Evolutionary conservation across 2,329 filamentous ascomycete genomes (phyloP).

Genomic region (Magnaporthales sp.): DNA sequence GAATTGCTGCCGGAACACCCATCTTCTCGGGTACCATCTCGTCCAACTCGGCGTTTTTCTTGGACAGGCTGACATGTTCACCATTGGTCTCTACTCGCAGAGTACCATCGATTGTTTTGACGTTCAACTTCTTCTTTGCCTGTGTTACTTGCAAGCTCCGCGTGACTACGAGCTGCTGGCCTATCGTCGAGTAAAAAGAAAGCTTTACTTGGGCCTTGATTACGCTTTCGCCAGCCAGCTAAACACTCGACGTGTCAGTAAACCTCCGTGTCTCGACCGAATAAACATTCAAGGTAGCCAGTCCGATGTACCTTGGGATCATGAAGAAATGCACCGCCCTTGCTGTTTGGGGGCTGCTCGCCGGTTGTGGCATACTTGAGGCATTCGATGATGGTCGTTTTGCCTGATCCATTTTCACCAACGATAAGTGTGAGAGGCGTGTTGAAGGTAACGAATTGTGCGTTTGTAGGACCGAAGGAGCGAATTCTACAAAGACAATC

Average conservation of each 20-base stretch:
- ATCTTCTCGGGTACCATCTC: conserved; percentile 76
- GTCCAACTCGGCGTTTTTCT: conserved; percentile 73
- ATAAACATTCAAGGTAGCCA: background rate
- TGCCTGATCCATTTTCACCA: conserved; percentile 93
- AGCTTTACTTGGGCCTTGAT: conserved; percentile 88
- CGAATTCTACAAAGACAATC: conserved; percentile 34
- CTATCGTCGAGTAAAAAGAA: conserved; percentile 71
- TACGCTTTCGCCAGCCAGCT: conserved; percentile 61
- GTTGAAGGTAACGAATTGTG: conserved; percentile 78
- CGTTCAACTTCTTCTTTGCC: conserved; percentile 66
- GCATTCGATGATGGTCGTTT: conserved; percentile 98
- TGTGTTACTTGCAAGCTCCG: conserved; percentile 79
- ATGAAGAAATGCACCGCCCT: conserved; percentile 87
- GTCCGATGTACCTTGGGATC: conserved; percentile 65
- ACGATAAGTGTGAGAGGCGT: conserved; percentile 93
- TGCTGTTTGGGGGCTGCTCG: conserved; percentile 84
- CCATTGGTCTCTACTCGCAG: conserved; percentile 70
- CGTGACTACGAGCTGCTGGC: conserved; percentile 72
- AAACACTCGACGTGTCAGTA: conserved; percentile 22
- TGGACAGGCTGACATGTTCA: conserved; percentile 71
- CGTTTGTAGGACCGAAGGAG: conserved; percentile 69
- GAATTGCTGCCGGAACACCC: conserved; percentile 80
- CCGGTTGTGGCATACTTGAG: conserved; percentile 97
- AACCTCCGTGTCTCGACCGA: background rate
- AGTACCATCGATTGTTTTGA: conserved; percentile 79